Percentiles rank a stretch among this genome's conserved stretches.
Evolutionary conservation across 139 green algal genomes (phyloP).

Genomic region (Penium margaritaceum): DNA sequence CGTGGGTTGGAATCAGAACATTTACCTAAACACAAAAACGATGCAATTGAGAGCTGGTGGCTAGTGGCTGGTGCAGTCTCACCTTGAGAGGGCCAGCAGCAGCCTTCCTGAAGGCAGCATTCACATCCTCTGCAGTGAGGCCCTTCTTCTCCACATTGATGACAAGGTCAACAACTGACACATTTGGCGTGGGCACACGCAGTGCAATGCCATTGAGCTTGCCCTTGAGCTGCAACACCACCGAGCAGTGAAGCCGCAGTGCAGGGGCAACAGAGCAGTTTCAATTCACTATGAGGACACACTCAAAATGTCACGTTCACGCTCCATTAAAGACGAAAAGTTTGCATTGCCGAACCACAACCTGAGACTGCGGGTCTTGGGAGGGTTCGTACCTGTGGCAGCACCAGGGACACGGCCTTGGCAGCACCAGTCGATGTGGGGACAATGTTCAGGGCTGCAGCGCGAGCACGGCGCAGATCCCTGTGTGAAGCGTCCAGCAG

Average conservation of each 20-base stretch:
- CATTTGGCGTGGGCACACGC: constrained; percentile 94
- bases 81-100: constrained; percentile 56
- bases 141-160: constrained; percentile 94
- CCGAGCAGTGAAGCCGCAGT: too few species aligned
- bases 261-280: too few species aligned
- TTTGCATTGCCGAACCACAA: too few species aligned
- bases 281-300: too few species aligned
- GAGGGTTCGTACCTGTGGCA: constrained; percentile 70
- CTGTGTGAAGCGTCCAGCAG: constrained; percentile 96
- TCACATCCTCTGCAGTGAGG: constrained; percentile 97
- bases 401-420: constrained; percentile 93
- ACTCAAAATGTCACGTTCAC: too few species aligned
- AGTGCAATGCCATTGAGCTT: constrained; percentile 83
- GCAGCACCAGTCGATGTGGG: constrained; percentile 96
- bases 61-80: too few species aligned
- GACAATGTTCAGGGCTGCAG: constrained; percentile 96
- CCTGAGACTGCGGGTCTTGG: too few species aligned
- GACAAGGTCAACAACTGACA: constrained; percentile 95
- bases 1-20: background rate
- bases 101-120: constrained; percentile 85
- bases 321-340: too few species aligned
- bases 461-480: constrained; percentile 89
- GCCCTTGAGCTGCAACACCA: constrained; percentile 50
- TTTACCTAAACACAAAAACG: background rate
- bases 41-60: too few species aligned